Evolutionary conservation across 352 stramenopile species (phyloP).

Genomic region (Phytopythium mirpurense): DNA sequence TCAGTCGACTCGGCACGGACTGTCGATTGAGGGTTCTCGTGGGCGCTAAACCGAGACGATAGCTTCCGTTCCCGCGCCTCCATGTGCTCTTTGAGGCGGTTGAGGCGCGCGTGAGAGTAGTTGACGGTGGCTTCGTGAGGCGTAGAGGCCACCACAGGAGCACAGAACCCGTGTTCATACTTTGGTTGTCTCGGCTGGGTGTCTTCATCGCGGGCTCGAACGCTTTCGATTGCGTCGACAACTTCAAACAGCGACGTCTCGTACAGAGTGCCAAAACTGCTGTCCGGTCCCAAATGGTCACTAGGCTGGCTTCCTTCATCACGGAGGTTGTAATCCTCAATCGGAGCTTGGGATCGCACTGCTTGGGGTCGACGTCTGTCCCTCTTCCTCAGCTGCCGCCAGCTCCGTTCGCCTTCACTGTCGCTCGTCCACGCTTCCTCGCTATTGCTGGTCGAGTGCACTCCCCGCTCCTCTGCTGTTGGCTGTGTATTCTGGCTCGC

Average conservation of each 20-base stretch:
- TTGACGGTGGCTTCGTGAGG: not conserved
- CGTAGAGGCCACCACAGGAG: not conserved
- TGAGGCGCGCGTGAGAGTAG: not conserved
- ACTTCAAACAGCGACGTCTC: conserved; percentile 43
- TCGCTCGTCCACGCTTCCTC: not conserved
- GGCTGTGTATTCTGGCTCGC: not conserved
- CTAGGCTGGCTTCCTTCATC: too few species aligned
- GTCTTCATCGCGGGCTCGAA: conserved; percentile 3
- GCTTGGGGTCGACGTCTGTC: not conserved
- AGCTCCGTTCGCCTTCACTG: not conserved
- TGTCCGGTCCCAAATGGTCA: not conserved
- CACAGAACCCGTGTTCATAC: not conserved
- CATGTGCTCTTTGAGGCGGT: conserved; percentile 21
- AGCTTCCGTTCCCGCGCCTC: conserved; percentile 16
- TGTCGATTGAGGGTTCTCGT: not conserved
- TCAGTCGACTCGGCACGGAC: too few species aligned
- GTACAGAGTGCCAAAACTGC: conserved; percentile 24
- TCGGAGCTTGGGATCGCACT: too few species aligned
- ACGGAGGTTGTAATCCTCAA: not conserved
- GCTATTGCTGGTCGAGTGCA: not conserved
- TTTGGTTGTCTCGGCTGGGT: not conserved
- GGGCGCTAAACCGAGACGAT: not conserved
- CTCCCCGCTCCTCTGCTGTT: not conserved
- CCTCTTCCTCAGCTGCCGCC: not conserved
- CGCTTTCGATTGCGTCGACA: conserved; percentile 33